Evolutionary conservation across 306 rosid genomes (phyloP).

Genomic region (Castanea mollissima): DNA sequence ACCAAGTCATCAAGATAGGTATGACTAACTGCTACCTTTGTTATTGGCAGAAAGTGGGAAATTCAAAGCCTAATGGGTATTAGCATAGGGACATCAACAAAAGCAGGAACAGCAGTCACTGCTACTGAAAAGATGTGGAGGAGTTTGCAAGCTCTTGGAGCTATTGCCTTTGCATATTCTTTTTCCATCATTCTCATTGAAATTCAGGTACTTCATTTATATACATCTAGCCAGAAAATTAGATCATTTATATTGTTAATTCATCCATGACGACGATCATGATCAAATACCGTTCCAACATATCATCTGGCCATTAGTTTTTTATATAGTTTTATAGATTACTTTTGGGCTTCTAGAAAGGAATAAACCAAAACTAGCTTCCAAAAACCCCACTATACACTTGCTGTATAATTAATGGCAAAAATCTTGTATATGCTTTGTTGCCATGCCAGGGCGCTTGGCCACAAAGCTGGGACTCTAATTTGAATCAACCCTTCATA

Average conservation of each 20-base stretch:
- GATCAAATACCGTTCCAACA: neutral
- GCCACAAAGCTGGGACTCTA: neutral
- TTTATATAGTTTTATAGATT: neutral
- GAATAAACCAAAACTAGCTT: neutral
- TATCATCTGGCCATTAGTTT: neutral
- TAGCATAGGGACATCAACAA: conserved; percentile 57
- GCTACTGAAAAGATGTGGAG: conserved; percentile 68
- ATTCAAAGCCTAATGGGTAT: conserved; percentile 60
- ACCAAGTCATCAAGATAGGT: neutral
- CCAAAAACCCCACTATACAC: neutral
- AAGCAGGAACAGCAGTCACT: conserved; percentile 52
- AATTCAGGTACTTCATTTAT: conserved; percentile 54
- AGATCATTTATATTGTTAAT: neutral
- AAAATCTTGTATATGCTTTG: neutral
- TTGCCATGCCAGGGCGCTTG: neutral
- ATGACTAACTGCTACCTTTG: neutral
- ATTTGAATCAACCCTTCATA: neutral
- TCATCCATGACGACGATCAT: neutral
- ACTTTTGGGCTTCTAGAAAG: neutral
- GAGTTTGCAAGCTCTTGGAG: conserved; percentile 69
- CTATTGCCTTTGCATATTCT: conserved; percentile 75
- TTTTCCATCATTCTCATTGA: conserved; percentile 70
- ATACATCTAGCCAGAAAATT: neutral
- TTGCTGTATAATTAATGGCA: neutral
- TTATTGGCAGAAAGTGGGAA: conserved; percentile 44